These are phyloP conservation scores for Heliamphora exappendiculata DNA, from an alignment of 148 eudicot species.

Conservation along the genomic window DNA sequence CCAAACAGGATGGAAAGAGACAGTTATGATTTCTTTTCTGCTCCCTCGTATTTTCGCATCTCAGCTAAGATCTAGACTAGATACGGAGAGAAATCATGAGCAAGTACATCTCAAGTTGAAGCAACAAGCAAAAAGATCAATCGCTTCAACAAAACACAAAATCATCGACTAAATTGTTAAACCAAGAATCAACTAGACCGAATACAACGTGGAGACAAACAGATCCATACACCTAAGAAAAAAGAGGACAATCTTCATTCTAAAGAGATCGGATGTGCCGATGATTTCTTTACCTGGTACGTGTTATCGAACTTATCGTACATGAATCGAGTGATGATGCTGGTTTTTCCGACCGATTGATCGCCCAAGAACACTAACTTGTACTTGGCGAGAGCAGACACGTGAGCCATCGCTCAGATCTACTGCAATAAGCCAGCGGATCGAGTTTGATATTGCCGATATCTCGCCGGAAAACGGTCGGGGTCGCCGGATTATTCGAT, in stretches of 20 bases:
- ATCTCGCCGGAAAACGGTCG: neutral
- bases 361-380: slow-evolving; percentile 72
- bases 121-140: neutral
- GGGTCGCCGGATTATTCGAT: neutral
- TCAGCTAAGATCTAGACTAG: neutral
- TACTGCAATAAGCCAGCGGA: neutral
- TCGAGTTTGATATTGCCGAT: neutral
- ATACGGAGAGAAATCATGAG: neutral
- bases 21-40: neutral
- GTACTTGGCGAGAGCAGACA: slow-evolving; percentile 69
- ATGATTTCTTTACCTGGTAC: slow-evolving; percentile 38
- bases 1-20: neutral
- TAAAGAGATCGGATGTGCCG: neutral
- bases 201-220: neutral
- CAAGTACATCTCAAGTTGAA: neutral
- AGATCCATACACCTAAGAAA: neutral
- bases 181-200: neutral
- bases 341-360: slow-evolving; percentile 82
- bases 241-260: neutral
- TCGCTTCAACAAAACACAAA: neutral
- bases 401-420: slow-evolving; percentile 40
- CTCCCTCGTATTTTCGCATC: neutral
- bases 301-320: slow-evolving; percentile 73
- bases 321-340: slow-evolving; percentile 82
- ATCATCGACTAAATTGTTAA: neutral